Evolutionary conservation across 306 rosid genomes (phyloP).

Genomic region (Potentilla sterilis): DNA sequence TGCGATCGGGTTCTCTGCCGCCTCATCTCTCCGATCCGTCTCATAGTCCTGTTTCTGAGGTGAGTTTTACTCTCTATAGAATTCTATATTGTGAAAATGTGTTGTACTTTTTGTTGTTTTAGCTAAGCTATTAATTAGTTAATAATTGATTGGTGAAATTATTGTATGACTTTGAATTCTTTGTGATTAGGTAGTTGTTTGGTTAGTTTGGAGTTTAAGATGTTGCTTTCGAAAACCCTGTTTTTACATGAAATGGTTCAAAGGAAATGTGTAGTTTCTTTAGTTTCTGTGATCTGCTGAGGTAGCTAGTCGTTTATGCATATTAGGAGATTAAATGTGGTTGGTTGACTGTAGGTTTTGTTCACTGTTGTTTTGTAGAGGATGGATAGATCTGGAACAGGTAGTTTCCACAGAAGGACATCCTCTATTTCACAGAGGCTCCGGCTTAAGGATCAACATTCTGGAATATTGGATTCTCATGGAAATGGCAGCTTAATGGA

Average conservation of each 20-base stretch:
- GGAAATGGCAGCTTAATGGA: constrained; percentile 92
- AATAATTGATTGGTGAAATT: background rate
- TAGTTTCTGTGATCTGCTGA: background rate
- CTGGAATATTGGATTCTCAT: constrained; percentile 58
- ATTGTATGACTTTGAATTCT: background rate
- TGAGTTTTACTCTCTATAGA: constrained; percentile 16
- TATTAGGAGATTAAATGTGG: background rate
- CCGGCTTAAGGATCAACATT: constrained; percentile 54
- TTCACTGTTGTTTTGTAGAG: constrained; percentile 45
- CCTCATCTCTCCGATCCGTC: constrained; percentile 99
- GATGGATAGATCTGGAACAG: constrained; percentile 88
- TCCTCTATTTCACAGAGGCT: constrained; percentile 64
- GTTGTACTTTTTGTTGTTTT: background rate
- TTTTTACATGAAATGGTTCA: background rate
- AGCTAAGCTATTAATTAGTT: background rate
- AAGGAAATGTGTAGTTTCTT: background rate
- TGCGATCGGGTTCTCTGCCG: constrained; percentile 84
- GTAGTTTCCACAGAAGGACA: constrained; percentile 71
- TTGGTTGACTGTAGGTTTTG: background rate
- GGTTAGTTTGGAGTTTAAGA: constrained; percentile 1
- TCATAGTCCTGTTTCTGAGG: constrained; percentile 94
- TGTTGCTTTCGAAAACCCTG: background rate
- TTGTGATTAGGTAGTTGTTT: background rate
- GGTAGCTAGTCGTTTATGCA: background rate
- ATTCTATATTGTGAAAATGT: background rate